Conservation (phyloP, 2,329 filamentous ascomycete genomes). For the Achaetomium macrosporum region DNA sequence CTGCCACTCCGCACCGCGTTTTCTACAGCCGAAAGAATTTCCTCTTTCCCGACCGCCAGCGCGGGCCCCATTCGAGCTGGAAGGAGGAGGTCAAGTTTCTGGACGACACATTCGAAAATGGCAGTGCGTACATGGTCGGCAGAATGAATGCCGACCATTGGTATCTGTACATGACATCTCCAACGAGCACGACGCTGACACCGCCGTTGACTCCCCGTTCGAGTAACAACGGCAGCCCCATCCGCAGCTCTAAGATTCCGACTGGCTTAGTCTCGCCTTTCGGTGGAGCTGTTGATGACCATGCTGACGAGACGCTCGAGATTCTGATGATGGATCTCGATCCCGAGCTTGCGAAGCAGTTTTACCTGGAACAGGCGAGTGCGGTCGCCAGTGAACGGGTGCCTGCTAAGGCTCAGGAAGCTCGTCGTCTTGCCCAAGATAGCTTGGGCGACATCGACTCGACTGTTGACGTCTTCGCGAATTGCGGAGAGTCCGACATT, state of each 20-base stretch:
- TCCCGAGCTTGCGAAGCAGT: constrained; percentile 63
- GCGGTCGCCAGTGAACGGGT: constrained; percentile 79
- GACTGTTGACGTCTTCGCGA: constrained; percentile 74
- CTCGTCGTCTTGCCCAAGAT: constrained; percentile 53
- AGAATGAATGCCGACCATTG: constrained; percentile 99
- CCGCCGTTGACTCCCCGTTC: constrained; percentile 67
- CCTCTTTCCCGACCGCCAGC: constrained; percentile 89
- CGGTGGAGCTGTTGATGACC: constrained; percentile 40
- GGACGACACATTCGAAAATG: constrained; percentile 84
- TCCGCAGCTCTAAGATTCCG: constrained; percentile 51
- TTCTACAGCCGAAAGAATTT: constrained; percentile 99
- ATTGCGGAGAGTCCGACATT: constrained; percentile 44
- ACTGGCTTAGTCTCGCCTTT: constrained; percentile 39
- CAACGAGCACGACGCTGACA: constrained; percentile 64
- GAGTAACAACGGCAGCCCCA: constrained; percentile 34
- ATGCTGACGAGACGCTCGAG: constrained; percentile 70
- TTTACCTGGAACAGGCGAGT: constrained; percentile 69
- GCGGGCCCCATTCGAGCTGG: constrained; percentile 94
- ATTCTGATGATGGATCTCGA: constrained; percentile 69
- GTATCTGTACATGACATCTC: constrained; percentile 95
- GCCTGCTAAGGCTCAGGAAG: constrained; percentile 59
- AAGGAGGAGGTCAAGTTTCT: constrained; percentile 89
- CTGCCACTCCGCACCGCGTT: constrained; percentile 86
- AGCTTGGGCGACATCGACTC: constrained; percentile 53
- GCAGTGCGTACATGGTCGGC: constrained; percentile 98